Evolutionary conservation across 2,329 filamentous ascomycete species (phyloP).

Genomic region (Sclerotinia borealis): DNA sequence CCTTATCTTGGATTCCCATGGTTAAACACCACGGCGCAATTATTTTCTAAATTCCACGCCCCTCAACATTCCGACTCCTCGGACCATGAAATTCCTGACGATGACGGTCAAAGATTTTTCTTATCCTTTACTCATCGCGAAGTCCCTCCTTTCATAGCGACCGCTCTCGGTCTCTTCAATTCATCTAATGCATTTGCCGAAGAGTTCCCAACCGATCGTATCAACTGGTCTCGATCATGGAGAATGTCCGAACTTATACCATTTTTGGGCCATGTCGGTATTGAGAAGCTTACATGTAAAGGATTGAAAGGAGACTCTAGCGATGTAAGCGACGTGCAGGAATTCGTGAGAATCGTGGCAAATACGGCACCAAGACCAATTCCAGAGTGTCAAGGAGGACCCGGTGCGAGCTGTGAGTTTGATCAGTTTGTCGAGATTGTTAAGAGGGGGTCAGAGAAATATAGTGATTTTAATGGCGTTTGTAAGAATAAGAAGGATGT

Average conservation of each 20-base stretch:
- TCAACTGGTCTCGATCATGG: slow-evolving; percentile 60
- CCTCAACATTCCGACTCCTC: slow-evolving; percentile 13
- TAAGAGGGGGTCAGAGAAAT: slow-evolving; percentile 34
- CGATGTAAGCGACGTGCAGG: slow-evolving; percentile 41
- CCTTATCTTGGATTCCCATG: slow-evolving; percentile 59
- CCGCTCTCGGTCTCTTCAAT: slow-evolving; percentile 65
- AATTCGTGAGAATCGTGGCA: slow-evolving; percentile 47
- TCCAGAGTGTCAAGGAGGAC: slow-evolving; percentile 43
- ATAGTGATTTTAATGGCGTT: slow-evolving; percentile 30
- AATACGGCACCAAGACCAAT: slow-evolving; percentile 46
- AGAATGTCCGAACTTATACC: slow-evolving; percentile 56
- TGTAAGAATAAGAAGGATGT: slow-evolving; percentile 23
- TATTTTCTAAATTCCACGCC: slow-evolving; percentile 36
- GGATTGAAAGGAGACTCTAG: slow-evolving; percentile 45
- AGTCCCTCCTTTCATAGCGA: slow-evolving; percentile 58
- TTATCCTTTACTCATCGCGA: slow-evolving; percentile 62
- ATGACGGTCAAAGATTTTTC: slow-evolving; percentile 51
- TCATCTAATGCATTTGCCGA: slow-evolving; percentile 55
- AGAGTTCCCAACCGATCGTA: slow-evolving; percentile 57
- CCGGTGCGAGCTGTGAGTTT: slow-evolving; percentile 44
- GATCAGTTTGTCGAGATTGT: slow-evolving; percentile 40
- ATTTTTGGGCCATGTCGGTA: slow-evolving; percentile 59
- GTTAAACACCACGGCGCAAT: slow-evolving; percentile 45
- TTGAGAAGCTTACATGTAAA: slow-evolving; percentile 57
- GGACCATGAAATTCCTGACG: slow-evolving; percentile 16